Base-by-base conservation (phyloP, 768 basidiomycete genomes). In the Mycena olivaceomarginata region DNA sequence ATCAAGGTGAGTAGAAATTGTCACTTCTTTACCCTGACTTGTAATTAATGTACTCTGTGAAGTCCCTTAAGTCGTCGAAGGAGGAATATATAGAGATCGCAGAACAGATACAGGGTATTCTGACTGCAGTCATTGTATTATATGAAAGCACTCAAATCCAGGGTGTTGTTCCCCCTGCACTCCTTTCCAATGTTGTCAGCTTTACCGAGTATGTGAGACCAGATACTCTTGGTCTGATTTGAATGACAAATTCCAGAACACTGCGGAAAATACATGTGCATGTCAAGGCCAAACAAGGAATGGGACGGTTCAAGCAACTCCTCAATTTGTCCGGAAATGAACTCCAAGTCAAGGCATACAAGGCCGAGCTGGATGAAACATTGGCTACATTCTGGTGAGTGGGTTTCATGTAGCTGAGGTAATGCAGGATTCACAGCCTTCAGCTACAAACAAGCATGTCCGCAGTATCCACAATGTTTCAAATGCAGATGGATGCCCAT, bases 131-230 rank as follows among this genome's bases (percentile, higher is more conserved):
- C 59, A 37, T 60, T 31, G 59, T 60, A 60, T 60, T 60, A 18
- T 60, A 60, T 31, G 59, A 60, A 60, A 60, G 10, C 59, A 60
- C 59, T 31, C 59, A 60, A 60, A 60, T 60, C 59, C 59, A 39
- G 2, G 31, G 31, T 31, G 31, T 31, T 31, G 31, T 4, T 31
- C 31, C 31, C 31, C 31, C 31, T 31, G 59, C 59, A 18, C 59
- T 60, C 31, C 59, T 60, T 60, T 60, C 59, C 59, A 18, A 60
- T 60, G 59, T 60, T 18, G 59, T 39, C 59, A 60, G 12, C 59
- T 60, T 60, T 39, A 31, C 59, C 31, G 37, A 60, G 59, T 60
- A 60, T 39, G 59, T 60, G 6, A 7, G 31, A 60, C 59, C 10
- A 60, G 37, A 39, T 2, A 31, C 2, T 60, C 31, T 31, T 60